Base-by-base conservation (phyloP, 2,329 filamentous ascomycete species). In the Fusarium guadeloupense region DNA sequence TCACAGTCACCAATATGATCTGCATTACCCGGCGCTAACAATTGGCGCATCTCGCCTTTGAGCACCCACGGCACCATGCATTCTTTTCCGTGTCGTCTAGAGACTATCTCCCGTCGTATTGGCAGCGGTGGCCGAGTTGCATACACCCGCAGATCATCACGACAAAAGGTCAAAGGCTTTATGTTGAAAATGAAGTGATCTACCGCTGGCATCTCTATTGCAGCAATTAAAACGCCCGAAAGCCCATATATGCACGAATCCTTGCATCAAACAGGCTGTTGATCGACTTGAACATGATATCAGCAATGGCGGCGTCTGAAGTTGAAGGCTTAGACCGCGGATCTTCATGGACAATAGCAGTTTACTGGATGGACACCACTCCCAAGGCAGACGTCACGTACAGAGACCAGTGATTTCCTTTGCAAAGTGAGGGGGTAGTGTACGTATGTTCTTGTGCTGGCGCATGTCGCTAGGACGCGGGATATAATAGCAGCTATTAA, bases 51-150 rank as follows among this genome's bases (percentile, higher is more conserved):
- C 7, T 31, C 14, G 28, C n/a, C 28, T 2, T 6, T 31, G 7
- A 31, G 13, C 28, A 30, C 28, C 28, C 4, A 14, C 28, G 12
- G 14, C 12, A 12, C 13, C 10, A 14, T 30, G 4, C 14, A 13
- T 14, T 12, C 14, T n/a, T 13, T n/a, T 7, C 28, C 28, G 13
- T 31, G 28, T 31, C 13, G 13, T 14, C 7, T 14, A 14, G 14
- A 6, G 13, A 31, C 13, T 31, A 34, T 31, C 3, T 41, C 16
- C 33, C 28, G 9, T 54, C 23, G 17, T 48, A 17, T 25, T 28
- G 33, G 45, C 45, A 13, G 54, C 48, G 55, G 55, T 40, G 46
- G 54, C 13, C 53, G 19, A 10, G 39, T 59, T 47, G 13, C 7
- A 21, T 33, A n/a, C 26, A 35, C 23, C 20, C 10, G 20, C 25